Evolutionary conservation across 1,284 basidiomycete species (phyloP), one percentile per base, ranked within the genome.

Genomic region (Ceratobasidium sp.): DNA sequence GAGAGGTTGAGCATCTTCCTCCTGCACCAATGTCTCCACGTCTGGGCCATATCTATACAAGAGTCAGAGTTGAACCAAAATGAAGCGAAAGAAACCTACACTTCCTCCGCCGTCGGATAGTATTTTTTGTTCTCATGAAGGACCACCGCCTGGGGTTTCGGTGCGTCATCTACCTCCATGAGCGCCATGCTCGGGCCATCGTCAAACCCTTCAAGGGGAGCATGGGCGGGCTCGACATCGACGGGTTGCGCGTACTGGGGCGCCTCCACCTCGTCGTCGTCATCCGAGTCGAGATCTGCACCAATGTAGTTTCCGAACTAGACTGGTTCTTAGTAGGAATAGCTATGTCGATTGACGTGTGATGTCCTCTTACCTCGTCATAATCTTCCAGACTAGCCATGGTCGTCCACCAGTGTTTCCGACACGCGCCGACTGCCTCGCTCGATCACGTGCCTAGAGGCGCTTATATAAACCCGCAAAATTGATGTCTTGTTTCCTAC

Each of bases 91-190:
- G 8, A n/a, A 45, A 67, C 65, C 6, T 44, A 67, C 0, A 97
- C 91, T 63, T 99, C 95, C 72, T 88, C 87, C 0, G 98, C 98
- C 14, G 93, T 93, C 8, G 96, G 95, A 81, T 99, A 99, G 85
- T 99, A 99, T 83, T 96, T 93, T 84, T 99, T 99, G 85, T 99
- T 94, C 82, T 99, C 98, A 80, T 99, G 97, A 73, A 98, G 86
- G 59, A 98, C 84, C 36, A 98, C 94, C 64, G 96, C 95, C 79
- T 94, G 96, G 77, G 93, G 91, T 50, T 87, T 77, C 0, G 77
- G 75, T 56, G 73, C 77, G 77, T 74, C 92, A 81, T 95, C 93
- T 73, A 95, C 84, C 81, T 94, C 89, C 93, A 95, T 95, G 50
- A 93, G 84, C 22, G 90, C 91, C 78, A 85, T 86, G 76, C 88